Base-by-base conservation (phyloP, 106 monocot species). In the Phalaenopsis equestris region DNA sequence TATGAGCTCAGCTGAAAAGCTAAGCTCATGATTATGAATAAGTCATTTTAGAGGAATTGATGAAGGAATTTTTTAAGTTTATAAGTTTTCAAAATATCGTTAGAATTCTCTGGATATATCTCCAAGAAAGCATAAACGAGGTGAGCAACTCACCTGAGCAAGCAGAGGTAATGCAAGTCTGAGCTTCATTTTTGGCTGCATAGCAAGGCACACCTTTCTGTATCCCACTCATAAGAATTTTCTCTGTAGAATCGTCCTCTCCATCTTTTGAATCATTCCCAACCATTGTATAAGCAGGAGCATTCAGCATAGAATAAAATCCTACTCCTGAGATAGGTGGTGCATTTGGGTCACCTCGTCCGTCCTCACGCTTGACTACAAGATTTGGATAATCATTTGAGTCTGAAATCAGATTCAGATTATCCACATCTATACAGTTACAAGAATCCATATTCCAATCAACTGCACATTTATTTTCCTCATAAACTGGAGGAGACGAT, bases 361-460 rank as follows among this genome's bases (percentile, higher is more conserved):
- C 76, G 49, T 80, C 55, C 15, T 49, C 55, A 65, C 67, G 42
- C 19, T 84, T 78, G 42, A 70, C 74, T 73, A 42, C 37, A 70
- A 10, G 37, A 80, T 42, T 12, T 36, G 46, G 42, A 80, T 77
- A 45, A 47, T 74, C 47, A 41, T 75, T 41, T 7, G 56, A 39
- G n/a, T 87, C 68, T 46, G 75, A 43, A 83, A 77, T 70, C 19
- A 8, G 46, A 45, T 72, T 77, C 74, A 58, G 65, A 72, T 42
- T 49, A 68, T 88, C 80, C 19, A 76, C 78, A 61, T 84, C 75
- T 14, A 80, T n/a, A 17, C 72, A 73, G 80, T 58, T 48, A 75
- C 11, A 81, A 45, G 72, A 82, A 82, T 83, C 81, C 58, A 37
- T 57, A 2, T 84, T 84, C 42, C 84, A 58, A 85, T 92, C 80